Conservation (phyloP, 306 rosid genomes). For the Cucumis melo region DNA sequence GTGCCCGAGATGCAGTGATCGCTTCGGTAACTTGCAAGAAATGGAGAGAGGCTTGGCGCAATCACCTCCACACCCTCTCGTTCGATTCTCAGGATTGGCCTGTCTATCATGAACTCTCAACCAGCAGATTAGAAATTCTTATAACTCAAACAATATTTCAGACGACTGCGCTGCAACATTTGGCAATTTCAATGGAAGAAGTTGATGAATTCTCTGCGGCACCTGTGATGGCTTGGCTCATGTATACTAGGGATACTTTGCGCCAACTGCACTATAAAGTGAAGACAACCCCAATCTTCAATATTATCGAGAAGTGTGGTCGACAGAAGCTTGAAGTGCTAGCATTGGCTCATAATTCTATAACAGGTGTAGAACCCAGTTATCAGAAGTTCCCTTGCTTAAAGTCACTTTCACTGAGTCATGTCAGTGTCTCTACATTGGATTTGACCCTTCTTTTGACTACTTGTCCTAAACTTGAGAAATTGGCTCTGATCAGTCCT, state of each 20-base stretch:
- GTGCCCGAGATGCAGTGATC: slow-evolving; percentile 59
- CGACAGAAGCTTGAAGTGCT: slow-evolving; percentile 54
- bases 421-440: slow-evolving; percentile 55
- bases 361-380: slow-evolving; percentile 62
- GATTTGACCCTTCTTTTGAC: slow-evolving; percentile 64
- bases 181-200: slow-evolving; percentile 64
- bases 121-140: slow-evolving; percentile 51
- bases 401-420: slow-evolving; percentile 56
- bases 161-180: slow-evolving; percentile 44
- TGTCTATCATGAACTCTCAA: slow-evolving; percentile 33
- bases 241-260: slow-evolving; percentile 63
- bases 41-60: slow-evolving; percentile 58
- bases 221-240: slow-evolving; percentile 75
- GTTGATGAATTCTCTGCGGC: slow-evolving; percentile 62
- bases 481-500: slow-evolving; percentile 48
- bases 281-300: slow-evolving; percentile 44
- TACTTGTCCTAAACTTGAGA: slow-evolving; percentile 49
- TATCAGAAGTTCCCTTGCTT: slow-evolving; percentile 64
- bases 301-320: slow-evolving; percentile 64
- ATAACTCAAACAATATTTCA: slow-evolving; percentile 80
- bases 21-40: slow-evolving; percentile 76
- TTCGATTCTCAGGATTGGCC: slow-evolving; percentile 63
- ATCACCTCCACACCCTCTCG: slow-evolving; percentile 54
- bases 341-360: slow-evolving; percentile 44
- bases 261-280: slow-evolving; percentile 47